A percentile compares a stretch with the other conserved stretches of the same genome.
These are phyloP conservation scores for Ophiostoma himal-ulmi DNA, from an alignment of 2,329 filamentous ascomycete species.

Conservation along the genomic window DNA sequence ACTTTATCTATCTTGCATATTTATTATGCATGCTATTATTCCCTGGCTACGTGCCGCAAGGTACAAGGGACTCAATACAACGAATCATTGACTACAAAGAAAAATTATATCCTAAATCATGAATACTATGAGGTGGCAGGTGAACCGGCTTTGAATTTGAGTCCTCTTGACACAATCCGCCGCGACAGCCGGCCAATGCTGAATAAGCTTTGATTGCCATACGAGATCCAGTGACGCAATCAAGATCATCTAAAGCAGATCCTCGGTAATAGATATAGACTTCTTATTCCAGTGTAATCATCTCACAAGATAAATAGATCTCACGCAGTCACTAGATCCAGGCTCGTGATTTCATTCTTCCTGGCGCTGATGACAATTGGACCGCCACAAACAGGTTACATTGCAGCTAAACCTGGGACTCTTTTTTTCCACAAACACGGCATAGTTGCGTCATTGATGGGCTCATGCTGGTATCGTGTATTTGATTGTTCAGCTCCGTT, in stretches of 20 bases:
- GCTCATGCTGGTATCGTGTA: neutral
- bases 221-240: neutral
- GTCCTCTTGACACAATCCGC: too few species aligned
- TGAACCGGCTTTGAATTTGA: too few species aligned
- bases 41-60: neutral
- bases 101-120: too few species aligned
- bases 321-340: too few species aligned
- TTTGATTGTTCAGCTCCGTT: too few species aligned
- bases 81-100: neutral
- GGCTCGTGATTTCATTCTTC: neutral
- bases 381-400: conserved; percentile 4
- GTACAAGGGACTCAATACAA: neutral
- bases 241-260: neutral
- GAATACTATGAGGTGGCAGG: too few species aligned
- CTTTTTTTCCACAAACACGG: neutral
- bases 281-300: too few species aligned
- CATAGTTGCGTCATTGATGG: neutral
- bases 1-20: neutral
- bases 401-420: neutral
- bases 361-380: neutral
- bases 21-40: neutral
- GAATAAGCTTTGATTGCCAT: neutral
- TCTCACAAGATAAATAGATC: too few species aligned
- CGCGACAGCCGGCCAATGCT: neutral
- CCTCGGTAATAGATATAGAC: neutral